These are phyloP conservation scores for Coniophora puteana DNA, from an alignment of 1,284 basidiomycete genomes.

Conservation along the genomic window DNA sequence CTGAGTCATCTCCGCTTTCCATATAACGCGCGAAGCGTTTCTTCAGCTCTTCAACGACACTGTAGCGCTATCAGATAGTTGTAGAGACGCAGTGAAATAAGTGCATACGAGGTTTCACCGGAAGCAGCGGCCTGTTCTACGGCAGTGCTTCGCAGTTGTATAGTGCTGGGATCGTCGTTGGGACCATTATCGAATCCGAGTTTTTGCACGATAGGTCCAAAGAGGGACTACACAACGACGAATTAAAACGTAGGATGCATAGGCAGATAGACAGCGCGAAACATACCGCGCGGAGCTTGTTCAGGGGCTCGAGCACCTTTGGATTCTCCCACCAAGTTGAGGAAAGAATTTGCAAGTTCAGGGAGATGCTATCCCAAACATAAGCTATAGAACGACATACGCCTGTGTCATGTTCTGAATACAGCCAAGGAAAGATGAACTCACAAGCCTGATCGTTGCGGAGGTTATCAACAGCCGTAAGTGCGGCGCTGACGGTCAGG, in stretches of 20 bases:
- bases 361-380: constrained; percentile 68
- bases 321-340: constrained; percentile 87
- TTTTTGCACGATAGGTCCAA: constrained; percentile 74
- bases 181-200: constrained; percentile 78
- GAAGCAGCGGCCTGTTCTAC: constrained; percentile 66
- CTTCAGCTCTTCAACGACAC: constrained; percentile 73
- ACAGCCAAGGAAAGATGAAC: too few relatives aligned
- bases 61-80: too few relatives aligned
- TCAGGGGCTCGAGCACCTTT: constrained; percentile 55
- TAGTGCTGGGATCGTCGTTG: constrained; percentile 69
- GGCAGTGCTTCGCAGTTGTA: constrained; percentile 78
- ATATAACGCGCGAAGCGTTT: constrained; percentile 74
- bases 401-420: too few relatives aligned
- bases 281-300: constrained; percentile 61
- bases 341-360: constrained; percentile 53
- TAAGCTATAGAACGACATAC: too few relatives aligned
- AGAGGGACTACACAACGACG: constrained; percentile 54
- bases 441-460: constrained; percentile 73
- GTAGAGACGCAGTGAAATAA: neutral
- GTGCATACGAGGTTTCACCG: constrained; percentile 52
- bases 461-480: constrained; percentile 70
- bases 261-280: constrained; percentile 1
- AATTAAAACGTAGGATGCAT: constrained; percentile 6
- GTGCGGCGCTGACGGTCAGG: constrained; percentile 70
- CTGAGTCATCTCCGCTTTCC: constrained; percentile 72